Evolutionary conservation across 208 protist species (phyloP).

Genomic region (Wallacemonas collosoma): DNA sequence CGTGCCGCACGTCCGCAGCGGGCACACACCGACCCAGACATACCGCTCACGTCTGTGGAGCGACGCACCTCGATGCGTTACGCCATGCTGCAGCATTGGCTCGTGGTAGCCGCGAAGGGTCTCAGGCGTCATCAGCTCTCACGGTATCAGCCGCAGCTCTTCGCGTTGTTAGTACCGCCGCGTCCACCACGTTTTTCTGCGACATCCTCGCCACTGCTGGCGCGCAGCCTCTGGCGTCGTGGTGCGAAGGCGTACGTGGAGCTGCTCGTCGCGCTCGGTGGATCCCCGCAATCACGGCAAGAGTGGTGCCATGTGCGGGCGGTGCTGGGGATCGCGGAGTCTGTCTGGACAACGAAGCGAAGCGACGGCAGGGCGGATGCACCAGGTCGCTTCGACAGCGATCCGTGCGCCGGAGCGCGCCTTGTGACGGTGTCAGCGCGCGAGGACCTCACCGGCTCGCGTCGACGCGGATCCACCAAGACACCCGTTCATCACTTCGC

Average conservation of each 20-base stretch:
- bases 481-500: too few relatives aligned
- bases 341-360: neutral
- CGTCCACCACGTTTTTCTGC: constrained; percentile 15
- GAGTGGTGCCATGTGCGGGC: constrained; percentile 37
- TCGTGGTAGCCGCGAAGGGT: neutral
- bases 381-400: too few relatives aligned
- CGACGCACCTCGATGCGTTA: constrained; percentile 22
- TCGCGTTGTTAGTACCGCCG: constrained; percentile 3
- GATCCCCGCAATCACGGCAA: constrained; percentile 4
- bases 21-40: neutral
- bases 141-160: neutral
- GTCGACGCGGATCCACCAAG: too few relatives aligned
- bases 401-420: too few relatives aligned
- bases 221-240: constrained; percentile 31
- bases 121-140: constrained; percentile 3
- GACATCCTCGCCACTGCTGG: constrained; percentile 7
- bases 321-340: constrained; percentile 16
- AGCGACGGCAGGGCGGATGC: too few relatives aligned
- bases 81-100: constrained; percentile 26
- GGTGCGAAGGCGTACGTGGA: constrained; percentile 43
- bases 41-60: constrained; percentile 6
- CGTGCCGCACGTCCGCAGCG: neutral
- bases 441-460: too few relatives aligned
- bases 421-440: too few relatives aligned
- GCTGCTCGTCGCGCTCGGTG: constrained; percentile 32